Conservation (phyloP, 495 filamentous ascomycete genomes). For the Aspergillus ostianus region DNA sequence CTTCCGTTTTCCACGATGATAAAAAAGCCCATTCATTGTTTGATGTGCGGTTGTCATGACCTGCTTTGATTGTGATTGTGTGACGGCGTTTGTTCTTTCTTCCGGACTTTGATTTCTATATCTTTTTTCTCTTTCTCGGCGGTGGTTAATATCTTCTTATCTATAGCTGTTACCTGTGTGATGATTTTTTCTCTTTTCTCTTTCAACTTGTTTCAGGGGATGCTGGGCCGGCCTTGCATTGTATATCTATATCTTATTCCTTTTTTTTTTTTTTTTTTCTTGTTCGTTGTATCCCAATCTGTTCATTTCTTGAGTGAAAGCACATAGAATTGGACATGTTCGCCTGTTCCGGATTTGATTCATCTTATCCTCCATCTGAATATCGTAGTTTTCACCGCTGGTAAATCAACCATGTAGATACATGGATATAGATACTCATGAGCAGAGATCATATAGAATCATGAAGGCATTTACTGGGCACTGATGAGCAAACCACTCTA, state of each 20-base stretch:
- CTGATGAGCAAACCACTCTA: too few relatives aligned
- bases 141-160: slow-evolving; percentile 10
- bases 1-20: slow-evolving; percentile 7
- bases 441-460: slow-evolving; percentile 5
- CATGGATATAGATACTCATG: not conserved
- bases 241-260: slow-evolving; percentile 35
- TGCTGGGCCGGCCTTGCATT: slow-evolving; percentile 28
- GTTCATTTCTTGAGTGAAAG: not conserved
- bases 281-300: slow-evolving; percentile 3
- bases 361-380: not conserved
- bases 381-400: not conserved
- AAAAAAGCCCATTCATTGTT: slow-evolving; percentile 1
- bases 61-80: slow-evolving; percentile 18
- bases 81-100: not conserved
- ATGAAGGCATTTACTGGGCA: too few relatives aligned
- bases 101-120: not conserved
- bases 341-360: not conserved
- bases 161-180: slow-evolving; percentile 11
- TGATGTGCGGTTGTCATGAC: slow-evolving; percentile 10
- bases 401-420: too few relatives aligned
- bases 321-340: slow-evolving; percentile 3
- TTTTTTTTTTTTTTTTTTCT: slow-evolving; percentile 17
- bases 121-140: slow-evolving; percentile 6
- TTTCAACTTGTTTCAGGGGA: slow-evolving; percentile 7
- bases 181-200: slow-evolving; percentile 8